Evolutionary conservation across 1,139 yeast species (phyloP).

Genomic region (Pichiaceae sp.): DNA sequence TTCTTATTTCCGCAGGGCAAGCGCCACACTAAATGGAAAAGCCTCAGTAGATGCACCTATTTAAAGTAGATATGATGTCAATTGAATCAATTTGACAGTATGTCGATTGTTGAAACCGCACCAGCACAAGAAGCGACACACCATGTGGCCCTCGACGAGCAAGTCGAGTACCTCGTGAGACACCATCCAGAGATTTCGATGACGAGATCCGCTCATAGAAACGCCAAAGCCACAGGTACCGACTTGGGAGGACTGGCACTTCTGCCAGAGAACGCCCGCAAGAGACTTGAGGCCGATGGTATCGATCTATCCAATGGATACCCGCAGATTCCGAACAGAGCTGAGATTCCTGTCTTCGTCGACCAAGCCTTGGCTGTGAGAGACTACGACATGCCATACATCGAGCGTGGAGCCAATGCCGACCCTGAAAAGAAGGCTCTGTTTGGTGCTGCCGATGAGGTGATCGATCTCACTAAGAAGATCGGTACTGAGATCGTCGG

Average conservation of each 20-base stretch:
- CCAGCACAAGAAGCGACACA: neutral
- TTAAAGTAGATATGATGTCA: no score
- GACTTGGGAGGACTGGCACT: slow-evolving; percentile 26
- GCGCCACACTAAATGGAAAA: no score
- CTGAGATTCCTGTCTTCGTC: slow-evolving; percentile 33
- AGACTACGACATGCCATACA: slow-evolving; percentile 30
- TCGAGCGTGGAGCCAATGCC: slow-evolving; percentile 39
- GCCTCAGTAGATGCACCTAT: no score
- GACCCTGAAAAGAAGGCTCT: slow-evolving; percentile 45
- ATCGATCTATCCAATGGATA: slow-evolving; percentile 36
- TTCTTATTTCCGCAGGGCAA: no score
- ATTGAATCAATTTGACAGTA: no score
- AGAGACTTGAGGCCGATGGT: slow-evolving; percentile 29
- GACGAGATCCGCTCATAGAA: slow-evolving; percentile 4
- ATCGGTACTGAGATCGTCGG: slow-evolving; percentile 48
- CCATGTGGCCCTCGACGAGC: slow-evolving; percentile 6
- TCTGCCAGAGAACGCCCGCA: slow-evolving; percentile 30
- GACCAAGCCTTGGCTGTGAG: slow-evolving; percentile 44
- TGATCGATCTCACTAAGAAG: slow-evolving; percentile 35
- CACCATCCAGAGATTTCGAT: slow-evolving; percentile 5
- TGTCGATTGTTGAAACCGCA: no score
- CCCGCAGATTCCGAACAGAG: slow-evolving; percentile 30
- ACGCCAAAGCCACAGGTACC: slow-evolving; percentile 6
- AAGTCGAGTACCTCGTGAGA: slow-evolving; percentile 9
- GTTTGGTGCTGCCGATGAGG: slow-evolving; percentile 42